Base-by-base conservation (phyloP, 257 asterid genomes). In the Nicotiana tomentosiformis region DNA sequence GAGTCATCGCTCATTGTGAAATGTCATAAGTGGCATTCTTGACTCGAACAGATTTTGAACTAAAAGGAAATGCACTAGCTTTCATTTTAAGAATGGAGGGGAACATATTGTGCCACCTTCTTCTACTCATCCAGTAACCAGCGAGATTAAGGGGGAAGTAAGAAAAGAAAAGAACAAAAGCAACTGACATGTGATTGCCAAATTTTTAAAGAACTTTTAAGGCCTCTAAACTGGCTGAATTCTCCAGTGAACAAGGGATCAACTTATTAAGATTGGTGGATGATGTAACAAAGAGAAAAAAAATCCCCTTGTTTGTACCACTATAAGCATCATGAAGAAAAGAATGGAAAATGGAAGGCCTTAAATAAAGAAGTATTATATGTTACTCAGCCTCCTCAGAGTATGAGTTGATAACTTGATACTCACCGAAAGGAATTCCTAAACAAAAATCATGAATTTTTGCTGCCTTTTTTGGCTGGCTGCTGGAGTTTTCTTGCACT, bases 341-440 rank as follows among this genome's bases (percentile, higher is more conserved):
- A 49, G 6, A 12, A 46, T 72, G 37, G 49, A 49, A 23, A 20
- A 74, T 49, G 37, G 39, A 74, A 23, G 2, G 2, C 61, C 23
- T 7, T 17, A n/a, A 33, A 33, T 67, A 53, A 26, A 55, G 46
- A 10, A 29, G 43, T 17, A 53, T 51, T 35, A 62, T 4, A 79
- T 3, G 37, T 35, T 58, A 39, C 16, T 16, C 49, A 29, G 61
- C 18, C 43, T 49, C 46, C 76, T 51, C 43, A 51, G 80, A 74
- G 26, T 26, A 49, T 14, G 23, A 81, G 77, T 23, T 51, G n/a
- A 74, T 66, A 88, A 81, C 62, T 20, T 51, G n/a, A 74, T 66
- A 88, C 95, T 89, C 72, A 93, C 99, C 99, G 51, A 91, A 96
- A 78, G 99, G 99, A 82, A 96, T 96, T 81, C 98, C 98, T 49